Base-by-base conservation (phyloP, 805 yeast species). In the Grigorovia humatica region DNA sequence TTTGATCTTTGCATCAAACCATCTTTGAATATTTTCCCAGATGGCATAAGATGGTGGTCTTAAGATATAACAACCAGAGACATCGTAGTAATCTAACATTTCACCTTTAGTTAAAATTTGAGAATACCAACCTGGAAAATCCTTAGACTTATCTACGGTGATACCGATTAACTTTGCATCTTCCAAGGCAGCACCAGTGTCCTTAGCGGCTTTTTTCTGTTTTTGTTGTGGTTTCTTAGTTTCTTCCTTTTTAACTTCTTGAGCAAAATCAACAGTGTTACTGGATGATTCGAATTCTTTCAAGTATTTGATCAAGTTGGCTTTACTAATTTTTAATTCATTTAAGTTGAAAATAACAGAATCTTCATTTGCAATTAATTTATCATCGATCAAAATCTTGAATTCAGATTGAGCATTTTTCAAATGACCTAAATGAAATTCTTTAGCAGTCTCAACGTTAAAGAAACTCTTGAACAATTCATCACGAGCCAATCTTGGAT, bases 61-160 rank as follows among this genome's bases (percentile, higher is more conserved):
- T 77, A 93, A 75, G 64, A 93, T 93, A 71, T 93, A 93, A 76
- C 99, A 93, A 62, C 99, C 99, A 49, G 97, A 89, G 49, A 93
- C 98, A 67, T 95, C 99, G 67, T 93, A 93, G 76, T 93, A 93
- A 69, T 95, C 99, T 63, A 93, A 78, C 96, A 95, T 88, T 72
- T 93, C 99, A 72, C 96, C 95, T 74, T 93, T 93, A 64, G 95
- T 86, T 59, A 90, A 78, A 54, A 95, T 84, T 75, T 93, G 99
- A 63, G 90, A 90, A 75, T 93, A 93, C 99, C 99, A 93, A 50
- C 89, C 82, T 55, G 99, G 82, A 76, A 93, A 93, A 68, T 93
- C 99, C 63, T 81, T 76, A 56, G 82, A 80, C 73, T 93, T 93
- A 71, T 88, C 96, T 49, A 86, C 95, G 46, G 98, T 93, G 68